These are phyloP conservation scores for Pugionium dolabratum DNA, from an alignment of 345 rosid species.

Conservation along the genomic window DNA sequence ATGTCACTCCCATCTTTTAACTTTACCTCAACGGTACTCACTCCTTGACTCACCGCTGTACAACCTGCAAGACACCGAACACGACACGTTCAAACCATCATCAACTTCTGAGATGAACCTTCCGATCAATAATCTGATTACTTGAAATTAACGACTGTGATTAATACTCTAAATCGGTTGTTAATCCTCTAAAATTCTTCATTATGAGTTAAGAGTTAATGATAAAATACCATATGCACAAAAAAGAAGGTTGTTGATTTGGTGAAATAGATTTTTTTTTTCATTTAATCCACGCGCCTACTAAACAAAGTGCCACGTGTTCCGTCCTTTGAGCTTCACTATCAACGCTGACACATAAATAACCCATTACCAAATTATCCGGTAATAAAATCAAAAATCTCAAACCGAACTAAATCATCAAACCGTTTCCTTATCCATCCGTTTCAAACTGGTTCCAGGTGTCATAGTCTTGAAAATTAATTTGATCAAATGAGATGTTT, in stretches of 20 bases:
- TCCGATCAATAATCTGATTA: conserved; percentile 6
- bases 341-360: conserved; percentile 46
- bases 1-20: background rate
- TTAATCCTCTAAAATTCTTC: no score
- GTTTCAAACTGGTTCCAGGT: conserved; percentile 8
- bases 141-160: background rate
- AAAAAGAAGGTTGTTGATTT: conserved; percentile 26
- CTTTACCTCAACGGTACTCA: conserved; percentile 52
- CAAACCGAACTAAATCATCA: conserved; percentile 12
- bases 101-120: conserved; percentile 31
- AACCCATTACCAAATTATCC: conserved; percentile 7
- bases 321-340: conserved; percentile 51
- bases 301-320: conserved; percentile 53
- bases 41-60: conserved; percentile 89
- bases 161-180: no score
- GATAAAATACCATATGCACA: conserved; percentile 33
- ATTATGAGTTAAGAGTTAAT: background rate
- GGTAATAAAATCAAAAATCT: background rate
- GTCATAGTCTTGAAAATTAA: background rate
- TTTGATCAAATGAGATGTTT: conserved; percentile 8
- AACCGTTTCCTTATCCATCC: conserved; percentile 12
- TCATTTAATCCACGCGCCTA: conserved; percentile 56
- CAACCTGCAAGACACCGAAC: conserved; percentile 54
- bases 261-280: conserved; percentile 9
- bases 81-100: no score